Evolutionary conservation across 176 grass and related monocot genomes (phyloP).

Genomic region (Cenchrus americanus): DNA sequence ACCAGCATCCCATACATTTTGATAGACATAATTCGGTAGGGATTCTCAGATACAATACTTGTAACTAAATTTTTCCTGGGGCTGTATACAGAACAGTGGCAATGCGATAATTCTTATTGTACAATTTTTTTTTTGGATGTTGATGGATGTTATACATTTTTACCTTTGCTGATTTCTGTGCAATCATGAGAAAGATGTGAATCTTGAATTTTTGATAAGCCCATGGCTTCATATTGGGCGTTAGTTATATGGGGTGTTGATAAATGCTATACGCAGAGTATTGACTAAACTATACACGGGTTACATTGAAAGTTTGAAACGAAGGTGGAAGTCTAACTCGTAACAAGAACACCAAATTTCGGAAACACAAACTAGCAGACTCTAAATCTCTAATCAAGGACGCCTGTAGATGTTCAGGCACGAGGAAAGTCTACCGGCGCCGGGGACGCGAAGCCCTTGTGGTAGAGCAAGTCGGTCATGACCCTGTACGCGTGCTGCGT

Average conservation of each 20-base stretch:
- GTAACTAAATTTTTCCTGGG: conserved; percentile 23
- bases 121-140: conserved; percentile 4
- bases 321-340: background rate
- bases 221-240: no score
- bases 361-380: no score
- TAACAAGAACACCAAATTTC: background rate
- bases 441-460: conserved; percentile 30
- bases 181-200: background rate
- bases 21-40: conserved; percentile 36
- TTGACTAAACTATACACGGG: background rate
- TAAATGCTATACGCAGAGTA: no score
- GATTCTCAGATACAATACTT: conserved; percentile 36
- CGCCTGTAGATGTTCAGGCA: background rate
- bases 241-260: no score
- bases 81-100: conserved; percentile 19
- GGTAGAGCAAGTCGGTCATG: conserved; percentile 41
- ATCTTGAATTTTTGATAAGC: background rate
- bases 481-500: conserved; percentile 67
- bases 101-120: conserved; percentile 26
- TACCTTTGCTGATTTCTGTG: background rate
- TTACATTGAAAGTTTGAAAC: background rate
- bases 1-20: conserved; percentile 36
- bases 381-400: no score
- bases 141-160: background rate
- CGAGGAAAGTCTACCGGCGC: background rate